These are phyloP conservation scores for Rutstroemia sp. DNA, from an alignment of 2,329 filamentous ascomycete genomes.

Conservation along the genomic window DNA sequence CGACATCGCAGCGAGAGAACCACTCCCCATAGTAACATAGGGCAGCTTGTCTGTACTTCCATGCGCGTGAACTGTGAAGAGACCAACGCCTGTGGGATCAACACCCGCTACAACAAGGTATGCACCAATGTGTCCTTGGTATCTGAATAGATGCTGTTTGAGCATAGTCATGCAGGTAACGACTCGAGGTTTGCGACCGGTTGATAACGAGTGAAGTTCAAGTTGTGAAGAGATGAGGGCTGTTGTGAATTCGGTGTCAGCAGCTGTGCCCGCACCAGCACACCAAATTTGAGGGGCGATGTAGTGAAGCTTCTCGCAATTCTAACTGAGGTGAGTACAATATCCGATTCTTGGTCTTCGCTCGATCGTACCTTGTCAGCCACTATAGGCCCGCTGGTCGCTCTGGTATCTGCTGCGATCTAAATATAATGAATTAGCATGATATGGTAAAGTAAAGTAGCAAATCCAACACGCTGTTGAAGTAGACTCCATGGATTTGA, in stretches of 20 bases:
- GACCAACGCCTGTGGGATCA: slow-evolving; percentile 87
- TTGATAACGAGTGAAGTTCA: slow-evolving; percentile 93
- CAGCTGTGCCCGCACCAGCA: slow-evolving; percentile 92
- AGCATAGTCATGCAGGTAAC: slow-evolving; percentile 99
- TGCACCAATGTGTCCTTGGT: slow-evolving; percentile 96
- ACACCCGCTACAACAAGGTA: slow-evolving; percentile 96
- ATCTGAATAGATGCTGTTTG: slow-evolving; percentile 97
- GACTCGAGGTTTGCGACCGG: slow-evolving; percentile 91
- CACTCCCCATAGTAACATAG: slow-evolving; percentile 98
- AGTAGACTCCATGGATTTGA: too few species aligned
- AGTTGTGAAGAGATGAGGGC: slow-evolving; percentile 97
- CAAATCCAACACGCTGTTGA: not conserved
- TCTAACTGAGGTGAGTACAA: slow-evolving; percentile 41
- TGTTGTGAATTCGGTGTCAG: slow-evolving; percentile 98
- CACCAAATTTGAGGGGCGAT: slow-evolving; percentile 99
- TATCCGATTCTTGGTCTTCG: not conserved
- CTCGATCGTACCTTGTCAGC: slow-evolving; percentile 71
- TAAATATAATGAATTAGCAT: slow-evolving; percentile 31
- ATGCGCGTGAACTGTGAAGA: slow-evolving; percentile 98
- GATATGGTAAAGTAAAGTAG: not conserved
- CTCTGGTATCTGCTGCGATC: slow-evolving; percentile 97
- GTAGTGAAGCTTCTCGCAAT: slow-evolving; percentile 99
- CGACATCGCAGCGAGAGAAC: slow-evolving; percentile 92
- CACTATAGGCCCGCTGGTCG: slow-evolving; percentile 94
- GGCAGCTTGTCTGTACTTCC: slow-evolving; percentile 97